A percentile compares a stretch with the other conserved stretches of the same genome.
These are phyloP conservation scores for Crotalaria pallida DNA, from an alignment of 306 rosid species.

Conservation along the genomic window DNA sequence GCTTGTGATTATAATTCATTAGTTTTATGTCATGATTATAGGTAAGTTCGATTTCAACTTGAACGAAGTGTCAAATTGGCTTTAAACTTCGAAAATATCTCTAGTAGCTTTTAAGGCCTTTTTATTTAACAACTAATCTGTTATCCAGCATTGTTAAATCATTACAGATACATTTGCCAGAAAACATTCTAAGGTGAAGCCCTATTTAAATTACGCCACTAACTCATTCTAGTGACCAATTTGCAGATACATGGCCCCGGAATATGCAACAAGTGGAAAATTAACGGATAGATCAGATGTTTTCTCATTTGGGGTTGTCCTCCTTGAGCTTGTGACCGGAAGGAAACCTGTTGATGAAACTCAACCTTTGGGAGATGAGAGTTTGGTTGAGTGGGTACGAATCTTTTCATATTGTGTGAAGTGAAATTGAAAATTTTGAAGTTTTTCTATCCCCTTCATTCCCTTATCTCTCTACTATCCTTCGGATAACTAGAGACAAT, in stretches of 20 bases:
- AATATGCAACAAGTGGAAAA: slow-evolving; percentile 95
- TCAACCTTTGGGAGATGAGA: slow-evolving; percentile 89
- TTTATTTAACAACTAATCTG: background rate
- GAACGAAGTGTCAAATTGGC: background rate
- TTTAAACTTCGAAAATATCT: background rate
- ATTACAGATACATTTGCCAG: background rate
- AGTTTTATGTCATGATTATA: background rate
- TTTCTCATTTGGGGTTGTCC: slow-evolving; percentile 93
- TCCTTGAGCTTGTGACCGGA: slow-evolving; percentile 89
- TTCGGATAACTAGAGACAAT: background rate
- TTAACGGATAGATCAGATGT: slow-evolving; percentile 94
- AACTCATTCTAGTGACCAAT: slow-evolving; percentile 14
- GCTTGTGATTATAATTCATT: background rate
- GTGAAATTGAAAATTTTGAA: background rate
- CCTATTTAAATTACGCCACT: background rate
- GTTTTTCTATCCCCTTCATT: background rate
- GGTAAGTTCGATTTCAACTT: background rate
- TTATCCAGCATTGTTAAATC: background rate
- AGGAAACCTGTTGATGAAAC: slow-evolving; percentile 71
- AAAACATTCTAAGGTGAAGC: background rate
- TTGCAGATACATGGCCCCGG: slow-evolving; percentile 94
- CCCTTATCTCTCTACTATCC: background rate
- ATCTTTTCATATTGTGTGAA: background rate
- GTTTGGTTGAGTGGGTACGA: slow-evolving; percentile 94
- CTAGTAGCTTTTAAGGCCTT: background rate